phyloP scores from a whole-genome alignment of 202 grass and related monocot species.

The Zizania palustris region DNA sequence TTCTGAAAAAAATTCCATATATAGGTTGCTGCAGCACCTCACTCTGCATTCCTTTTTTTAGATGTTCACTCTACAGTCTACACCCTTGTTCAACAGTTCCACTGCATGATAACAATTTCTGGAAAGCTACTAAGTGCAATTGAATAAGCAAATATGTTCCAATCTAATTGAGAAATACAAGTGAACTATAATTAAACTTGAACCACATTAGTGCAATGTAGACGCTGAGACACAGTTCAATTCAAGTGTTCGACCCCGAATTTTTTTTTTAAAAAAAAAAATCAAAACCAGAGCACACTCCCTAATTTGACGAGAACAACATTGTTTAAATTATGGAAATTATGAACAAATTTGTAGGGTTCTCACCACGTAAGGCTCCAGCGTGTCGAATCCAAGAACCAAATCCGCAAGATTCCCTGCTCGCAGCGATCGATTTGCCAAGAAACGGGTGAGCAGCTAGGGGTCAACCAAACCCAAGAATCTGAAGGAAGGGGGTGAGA shows the following conservation, averaged over 20 bases:
- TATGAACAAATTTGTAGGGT: slow-evolving; percentile 2
- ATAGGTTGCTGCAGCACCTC: neutral
- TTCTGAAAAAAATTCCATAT: neutral
- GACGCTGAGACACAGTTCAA: neutral
- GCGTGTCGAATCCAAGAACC: slow-evolving; percentile 74
- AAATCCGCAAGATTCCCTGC: slow-evolving; percentile 68
- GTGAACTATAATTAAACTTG: neutral
- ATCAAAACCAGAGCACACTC: neutral
- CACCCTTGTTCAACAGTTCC: neutral
- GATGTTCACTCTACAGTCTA: neutral
- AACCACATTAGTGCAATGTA: neutral
- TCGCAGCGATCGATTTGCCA: slow-evolving; percentile 2
- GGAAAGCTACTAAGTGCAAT: neutral
- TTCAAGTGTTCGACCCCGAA: neutral
- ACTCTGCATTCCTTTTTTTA: no score
- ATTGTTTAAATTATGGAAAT: neutral
- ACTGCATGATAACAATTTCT: neutral
- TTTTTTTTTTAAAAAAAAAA: neutral
- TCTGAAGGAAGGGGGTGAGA: neutral
- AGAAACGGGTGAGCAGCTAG: neutral
- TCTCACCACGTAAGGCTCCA: slow-evolving; percentile 71
- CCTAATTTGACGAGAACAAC: neutral
- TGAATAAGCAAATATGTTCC: neutral
- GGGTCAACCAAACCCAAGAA: neutral
- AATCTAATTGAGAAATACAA: neutral